Percentiles rank a stretch among this genome's conserved stretches.
Conservation (phyloP, 2,329 filamentous ascomycete genomes). For the Bipolaris oryzae region DNA sequence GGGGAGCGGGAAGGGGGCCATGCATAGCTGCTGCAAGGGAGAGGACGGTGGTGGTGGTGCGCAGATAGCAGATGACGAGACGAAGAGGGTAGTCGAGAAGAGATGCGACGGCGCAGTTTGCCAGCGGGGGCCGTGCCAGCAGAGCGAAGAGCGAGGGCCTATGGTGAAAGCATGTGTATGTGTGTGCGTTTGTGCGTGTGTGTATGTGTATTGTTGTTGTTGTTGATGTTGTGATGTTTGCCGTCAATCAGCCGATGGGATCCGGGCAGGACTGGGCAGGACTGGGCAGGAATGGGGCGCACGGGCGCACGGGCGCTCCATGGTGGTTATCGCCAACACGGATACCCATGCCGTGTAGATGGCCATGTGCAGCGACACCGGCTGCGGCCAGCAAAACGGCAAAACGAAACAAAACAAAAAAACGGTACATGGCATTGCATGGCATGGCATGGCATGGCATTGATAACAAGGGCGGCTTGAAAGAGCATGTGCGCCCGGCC, state of each 20-base stretch:
- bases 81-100: conserved; percentile 6
- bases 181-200: conserved; percentile 13
- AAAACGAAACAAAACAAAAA: neutral
- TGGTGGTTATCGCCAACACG: neutral
- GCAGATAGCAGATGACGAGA: conserved; percentile 14
- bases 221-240: conserved; percentile 6
- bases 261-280: neutral
- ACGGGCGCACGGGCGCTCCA: neutral
- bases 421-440: neutral
- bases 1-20: conserved; percentile 17
- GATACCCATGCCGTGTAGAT: neutral
- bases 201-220: conserved; percentile 9
- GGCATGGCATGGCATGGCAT: too few species aligned
- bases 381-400: too few species aligned
- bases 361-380: neutral
- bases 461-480: too few species aligned
- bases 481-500: too few species aligned
- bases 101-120: neutral
- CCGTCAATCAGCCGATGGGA: neutral
- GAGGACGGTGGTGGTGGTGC: conserved; percentile 18
- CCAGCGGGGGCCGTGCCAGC: conserved; percentile 1
- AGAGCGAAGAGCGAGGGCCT: conserved; percentile 5
- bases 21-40: conserved; percentile 23
- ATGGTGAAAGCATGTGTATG: conserved; percentile 16
- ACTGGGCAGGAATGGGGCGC: too few species aligned